Evolutionary conservation across 768 basidiomycete species (phyloP), one percentile per base, ranked within the genome.

Genomic region (Hygrophorus pudorinus): DNA sequence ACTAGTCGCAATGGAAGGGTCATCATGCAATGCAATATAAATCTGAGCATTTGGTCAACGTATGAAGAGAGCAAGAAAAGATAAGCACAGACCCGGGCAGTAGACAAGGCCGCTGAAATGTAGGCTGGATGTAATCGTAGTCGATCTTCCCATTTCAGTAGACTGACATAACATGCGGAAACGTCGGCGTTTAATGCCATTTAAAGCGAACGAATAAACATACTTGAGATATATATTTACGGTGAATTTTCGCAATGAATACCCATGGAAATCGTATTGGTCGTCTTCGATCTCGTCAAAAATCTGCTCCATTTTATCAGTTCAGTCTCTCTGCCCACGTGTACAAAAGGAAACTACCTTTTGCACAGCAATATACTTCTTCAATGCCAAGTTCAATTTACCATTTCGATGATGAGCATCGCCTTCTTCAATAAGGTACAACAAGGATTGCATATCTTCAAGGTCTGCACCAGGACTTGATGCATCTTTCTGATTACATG

Each of bases 231-330:
- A 98, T 10, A 89, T 78, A 42, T 81, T 83, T 28, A 98, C 64
- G 6, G 86, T 94, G 54, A 81, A 86, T 53, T 87, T 91, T 42
- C 96, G 81, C 52, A 97, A 52, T 51, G 88, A 88, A 61, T 97
- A 99, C 5, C 85, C 79, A 59, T 99, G 96, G 72, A 99, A 99
- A 61, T 99, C 96, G 53, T 85, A 97, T 63, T 98, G 92, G 56
- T 96, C 93, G 52, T 97, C 91, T 51, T 96, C 90, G 51, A 86
- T 76, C 42, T 85, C 85, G 42, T 82, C 74, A 59, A 94, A 97
- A 12, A 81, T 65, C 87, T 48, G 14, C 20, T 4, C 5, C 35
- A 11, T 21, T 24, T 28, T 33, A 35, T 48, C 27, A 24, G 21
- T 42, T 45, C 10, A 16, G 27, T 21, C 24, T 13, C 13, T 20